Evolutionary conservation across 176 grass and related monocot species (phyloP), one percentile per base, ranked within the genome.

Genomic region (Urochloa ruziziensis): DNA sequence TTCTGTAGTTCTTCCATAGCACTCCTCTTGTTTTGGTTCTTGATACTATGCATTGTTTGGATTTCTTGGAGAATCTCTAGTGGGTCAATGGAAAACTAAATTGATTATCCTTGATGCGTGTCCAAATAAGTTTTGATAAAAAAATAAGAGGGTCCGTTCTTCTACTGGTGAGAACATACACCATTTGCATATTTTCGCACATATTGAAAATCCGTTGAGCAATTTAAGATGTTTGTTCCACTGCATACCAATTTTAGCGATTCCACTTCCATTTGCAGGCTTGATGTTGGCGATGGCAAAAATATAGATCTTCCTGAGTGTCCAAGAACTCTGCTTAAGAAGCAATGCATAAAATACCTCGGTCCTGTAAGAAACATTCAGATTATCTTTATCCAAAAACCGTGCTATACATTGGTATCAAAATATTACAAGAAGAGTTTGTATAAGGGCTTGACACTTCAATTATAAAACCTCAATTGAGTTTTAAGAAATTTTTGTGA

Each of bases 271-370:
- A 62, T 52, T 53, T 94, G 80, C 35, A 99, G 96, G 96, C 80
- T 99, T 56, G 93, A 99, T 88, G 80, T 94, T 54, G 96, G 96
- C 43, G 85, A 90, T 24, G 96, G 96, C 73, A 94, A 89, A 77
- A 85, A 92, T 29, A 60, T 90, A 24, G 91, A 99, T 78, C 91
- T 96, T 70, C 61, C 87, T 11, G 74, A 84, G 14, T 99, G 96
- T 79, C 87, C 93, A 6, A 95, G 96, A 72, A 78, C 87, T 52
- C n/a, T 34, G 43, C 78, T 99, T 32, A 85, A 77, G 85, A 92
- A 91, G 84, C 89, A 96, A 82, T 92, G 91, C 80, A 93, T 99
- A 68, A 90, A 84, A 70, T 99, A 99, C 90, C 93, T 99, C 57
- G 91, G 96, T 52, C 96, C 93, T 67, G 96, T 99, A 94, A 99